A percentile compares a stretch with the other conserved stretches of the same genome.
phyloP scores from a whole-genome alignment of 306 rosid genomes.

The Canavalia ensiformis region DNA sequence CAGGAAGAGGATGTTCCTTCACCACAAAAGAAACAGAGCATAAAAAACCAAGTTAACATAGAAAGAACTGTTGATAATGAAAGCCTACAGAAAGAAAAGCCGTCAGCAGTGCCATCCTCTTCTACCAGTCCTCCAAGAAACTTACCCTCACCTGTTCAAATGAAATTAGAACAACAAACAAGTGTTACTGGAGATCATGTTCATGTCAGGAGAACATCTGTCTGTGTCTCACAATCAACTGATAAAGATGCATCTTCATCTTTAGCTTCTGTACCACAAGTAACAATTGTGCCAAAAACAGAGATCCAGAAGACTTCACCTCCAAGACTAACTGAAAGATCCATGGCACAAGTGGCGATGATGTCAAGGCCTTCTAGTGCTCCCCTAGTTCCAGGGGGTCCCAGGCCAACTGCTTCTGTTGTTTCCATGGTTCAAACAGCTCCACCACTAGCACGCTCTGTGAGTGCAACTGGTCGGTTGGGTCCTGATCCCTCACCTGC shows the following conservation, averaged over 20 bases:
- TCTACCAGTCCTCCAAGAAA: slow-evolving; percentile 64
- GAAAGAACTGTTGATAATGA: slow-evolving; percentile 67
- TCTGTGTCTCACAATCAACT: slow-evolving; percentile 54
- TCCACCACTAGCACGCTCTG: slow-evolving; percentile 84
- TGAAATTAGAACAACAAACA: slow-evolving; percentile 55
- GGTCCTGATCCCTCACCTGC: slow-evolving; percentile 91
- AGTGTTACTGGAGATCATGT: slow-evolving; percentile 54
- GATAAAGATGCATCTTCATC: slow-evolving; percentile 63
- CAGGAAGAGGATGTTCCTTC: slow-evolving; percentile 67
- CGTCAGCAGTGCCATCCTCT: slow-evolving; percentile 65
- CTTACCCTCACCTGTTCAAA: slow-evolving; percentile 52
- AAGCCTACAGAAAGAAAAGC: slow-evolving; percentile 67
- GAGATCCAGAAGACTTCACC: slow-evolving; percentile 70
- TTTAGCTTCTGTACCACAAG: slow-evolving; percentile 51
- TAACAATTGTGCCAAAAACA: slow-evolving; percentile 55
- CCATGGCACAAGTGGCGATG: slow-evolving; percentile 60
- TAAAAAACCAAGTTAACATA: slow-evolving; percentile 62
- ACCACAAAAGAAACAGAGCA: slow-evolving; percentile 65
- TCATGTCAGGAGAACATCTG: slow-evolving; percentile 62
- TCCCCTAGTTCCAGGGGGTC: slow-evolving; percentile 84
- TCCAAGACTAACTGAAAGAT: slow-evolving; percentile 69
- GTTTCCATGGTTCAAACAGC: slow-evolving; percentile 79
- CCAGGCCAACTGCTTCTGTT: slow-evolving; percentile 72
- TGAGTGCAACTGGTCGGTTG: slow-evolving; percentile 88
- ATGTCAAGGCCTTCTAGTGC: slow-evolving; percentile 95